Percentiles rank a stretch among this genome's conserved stretches.
These are phyloP conservation scores for Aspergillus unguis DNA, from an alignment of 2,329 filamentous ascomycete genomes.

Conservation along the genomic window DNA sequence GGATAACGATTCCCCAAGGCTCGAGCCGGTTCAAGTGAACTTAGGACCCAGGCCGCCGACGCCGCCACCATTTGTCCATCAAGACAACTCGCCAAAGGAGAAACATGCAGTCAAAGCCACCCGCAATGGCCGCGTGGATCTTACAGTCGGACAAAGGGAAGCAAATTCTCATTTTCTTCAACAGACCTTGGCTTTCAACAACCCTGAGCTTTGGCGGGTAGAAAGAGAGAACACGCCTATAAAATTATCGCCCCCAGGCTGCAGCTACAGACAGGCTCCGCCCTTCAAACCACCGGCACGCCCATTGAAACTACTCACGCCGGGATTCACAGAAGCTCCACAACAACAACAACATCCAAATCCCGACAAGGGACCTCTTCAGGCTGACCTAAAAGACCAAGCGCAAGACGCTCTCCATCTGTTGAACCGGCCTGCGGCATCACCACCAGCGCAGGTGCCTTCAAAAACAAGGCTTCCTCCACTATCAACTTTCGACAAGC, in stretches of 20 bases:
- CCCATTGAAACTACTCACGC: neutral
- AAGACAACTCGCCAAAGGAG: slow-evolving; percentile 19
- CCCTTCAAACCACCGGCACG: no score
- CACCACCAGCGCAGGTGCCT: no score
- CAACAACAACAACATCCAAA: no score
- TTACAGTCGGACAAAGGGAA: slow-evolving; percentile 43
- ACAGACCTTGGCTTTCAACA: slow-evolving; percentile 57
- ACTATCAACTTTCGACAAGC: neutral
- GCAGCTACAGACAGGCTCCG: neutral
- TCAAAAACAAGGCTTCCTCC: neutral
- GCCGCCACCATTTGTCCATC: slow-evolving; percentile 35
- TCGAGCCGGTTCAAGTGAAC: slow-evolving; percentile 29
- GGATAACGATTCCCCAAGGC: slow-evolving; percentile 37
- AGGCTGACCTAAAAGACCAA: neutral
- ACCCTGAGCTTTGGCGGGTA: slow-evolving; percentile 60
- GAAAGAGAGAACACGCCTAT: slow-evolving; percentile 37
- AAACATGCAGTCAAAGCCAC: slow-evolving; percentile 18
- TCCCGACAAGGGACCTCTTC: no score
- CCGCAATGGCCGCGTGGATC: slow-evolving; percentile 25
- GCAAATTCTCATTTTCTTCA: slow-evolving; percentile 59
- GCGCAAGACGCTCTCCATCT: neutral
- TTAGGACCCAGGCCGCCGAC: slow-evolving; percentile 28
- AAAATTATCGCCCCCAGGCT: neutral
- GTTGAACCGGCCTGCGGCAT: neutral
- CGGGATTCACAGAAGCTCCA: no score